Percentiles rank a stretch among this genome's conserved stretches.
phyloP scores from a whole-genome alignment of 75 land plant genomes.

The Cryptomeria japonica region DNA sequence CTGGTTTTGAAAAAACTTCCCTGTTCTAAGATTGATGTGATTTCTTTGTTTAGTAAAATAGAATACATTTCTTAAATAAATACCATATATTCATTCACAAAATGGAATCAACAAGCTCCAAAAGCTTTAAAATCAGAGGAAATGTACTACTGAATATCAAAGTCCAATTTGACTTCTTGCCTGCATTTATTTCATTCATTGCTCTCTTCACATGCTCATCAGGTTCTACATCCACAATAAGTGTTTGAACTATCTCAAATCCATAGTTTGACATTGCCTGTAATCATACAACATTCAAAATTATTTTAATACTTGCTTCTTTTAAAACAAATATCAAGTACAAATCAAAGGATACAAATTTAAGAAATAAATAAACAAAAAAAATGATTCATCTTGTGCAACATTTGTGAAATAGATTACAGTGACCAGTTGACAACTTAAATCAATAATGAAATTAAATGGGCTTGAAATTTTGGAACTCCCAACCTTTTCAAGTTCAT shows the following conservation, averaged over 20 bases:
- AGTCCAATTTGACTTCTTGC: conserved; percentile 18
- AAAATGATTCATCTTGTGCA: neutral
- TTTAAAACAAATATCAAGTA: neutral
- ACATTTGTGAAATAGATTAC: neutral
- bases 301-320: neutral
- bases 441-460: neutral
- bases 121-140: neutral
- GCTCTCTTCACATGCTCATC: conserved; percentile 50
- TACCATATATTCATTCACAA: neutral
- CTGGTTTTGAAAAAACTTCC: too few species aligned
- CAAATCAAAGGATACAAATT: neutral
- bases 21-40: too few species aligned
- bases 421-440: neutral
- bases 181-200: conserved; percentile 80
- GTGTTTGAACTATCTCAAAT: conserved; percentile 67
- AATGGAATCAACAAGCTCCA: neutral
- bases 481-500: conserved; percentile 55
- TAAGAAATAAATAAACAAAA: neutral
- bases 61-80: too few species aligned
- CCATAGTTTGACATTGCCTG: conserved; percentile 66
- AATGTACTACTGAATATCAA: neutral
- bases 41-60: too few species aligned
- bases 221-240: conserved; percentile 59
- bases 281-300: neutral
- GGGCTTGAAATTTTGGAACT: neutral